Percentiles rank a stretch among this genome's conserved stretches.
Evolutionary conservation across 805 yeast species (phyloP).

Genomic region (Nakazawaea sp.): DNA sequence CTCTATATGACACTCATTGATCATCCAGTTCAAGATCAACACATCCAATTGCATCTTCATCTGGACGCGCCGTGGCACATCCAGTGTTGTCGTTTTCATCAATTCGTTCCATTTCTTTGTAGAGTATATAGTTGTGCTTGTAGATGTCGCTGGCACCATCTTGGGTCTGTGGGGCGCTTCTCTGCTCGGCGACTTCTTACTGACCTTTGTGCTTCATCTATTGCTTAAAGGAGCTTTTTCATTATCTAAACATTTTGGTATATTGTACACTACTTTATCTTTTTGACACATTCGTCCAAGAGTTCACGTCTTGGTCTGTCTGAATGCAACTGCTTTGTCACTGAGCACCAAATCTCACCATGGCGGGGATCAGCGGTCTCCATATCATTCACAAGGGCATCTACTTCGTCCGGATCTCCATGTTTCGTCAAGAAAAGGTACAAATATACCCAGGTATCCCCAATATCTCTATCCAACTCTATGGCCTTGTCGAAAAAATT

Average conservation of each 20-base stretch:
- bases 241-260: no score
- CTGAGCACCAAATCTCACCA: conserved; percentile 55
- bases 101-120: conserved; percentile 10
- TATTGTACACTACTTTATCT: not conserved
- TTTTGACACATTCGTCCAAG: conserved; percentile 22
- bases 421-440: conserved; percentile 36
- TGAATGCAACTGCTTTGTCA: conserved; percentile 42
- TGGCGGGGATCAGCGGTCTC: conserved; percentile 44
- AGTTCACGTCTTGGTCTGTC: conserved; percentile 33
- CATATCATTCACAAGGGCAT: conserved; percentile 28
- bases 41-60: conserved; percentile 30
- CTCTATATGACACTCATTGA: conserved; percentile 70
- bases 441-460: conserved; percentile 74
- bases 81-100: conserved; percentile 3
- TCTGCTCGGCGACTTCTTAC: no score
- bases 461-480: conserved; percentile 46
- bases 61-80: not conserved
- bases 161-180: no score
- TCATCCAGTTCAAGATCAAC: conserved; percentile 64
- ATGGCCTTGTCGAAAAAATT: conserved; percentile 73
- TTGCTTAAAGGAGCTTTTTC: no score
- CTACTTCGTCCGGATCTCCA: conserved; percentile 30
- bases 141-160: no score
- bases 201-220: no score
- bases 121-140: conserved; percentile 1